These are phyloP conservation scores for Przewalskia tangutica DNA, from an alignment of 257 asterid species.

Conservation along the genomic window DNA sequence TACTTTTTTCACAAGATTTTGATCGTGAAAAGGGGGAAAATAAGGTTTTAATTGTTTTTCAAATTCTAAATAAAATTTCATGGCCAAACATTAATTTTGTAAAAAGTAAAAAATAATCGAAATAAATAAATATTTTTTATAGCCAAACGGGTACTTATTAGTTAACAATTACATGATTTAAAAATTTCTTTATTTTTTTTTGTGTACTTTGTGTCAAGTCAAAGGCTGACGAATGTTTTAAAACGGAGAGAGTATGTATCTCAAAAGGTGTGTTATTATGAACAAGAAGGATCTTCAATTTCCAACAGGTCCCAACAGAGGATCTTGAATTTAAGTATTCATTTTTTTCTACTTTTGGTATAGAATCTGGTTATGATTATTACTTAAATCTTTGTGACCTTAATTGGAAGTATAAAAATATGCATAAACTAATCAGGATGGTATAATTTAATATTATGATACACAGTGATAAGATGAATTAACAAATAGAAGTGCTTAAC, in stretches of 20 bases:
- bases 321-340: neutral
- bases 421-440: neutral
- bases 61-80: no score
- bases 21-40: no score
- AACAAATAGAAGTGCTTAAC: neutral
- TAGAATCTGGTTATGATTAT: neutral
- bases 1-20: no score
- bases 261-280: neutral
- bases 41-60: no score
- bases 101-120: no score
- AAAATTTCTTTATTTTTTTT: no score
- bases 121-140: no score
- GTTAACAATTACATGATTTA: no score
- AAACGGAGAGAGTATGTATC: slow-evolving; percentile 9
- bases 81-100: no score
- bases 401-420: neutral
- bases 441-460: neutral
- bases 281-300: slow-evolving; percentile 11
- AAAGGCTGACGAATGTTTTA: neutral
- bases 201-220: no score
- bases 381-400: neutral
- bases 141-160: no score
- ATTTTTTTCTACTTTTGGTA: neutral
- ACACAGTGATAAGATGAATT: neutral
- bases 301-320: slow-evolving; percentile 15